These are phyloP conservation scores for Cymbopogon flexuosus DNA, from an alignment of 202 grass and related monocot species.

Conservation along the genomic window DNA sequence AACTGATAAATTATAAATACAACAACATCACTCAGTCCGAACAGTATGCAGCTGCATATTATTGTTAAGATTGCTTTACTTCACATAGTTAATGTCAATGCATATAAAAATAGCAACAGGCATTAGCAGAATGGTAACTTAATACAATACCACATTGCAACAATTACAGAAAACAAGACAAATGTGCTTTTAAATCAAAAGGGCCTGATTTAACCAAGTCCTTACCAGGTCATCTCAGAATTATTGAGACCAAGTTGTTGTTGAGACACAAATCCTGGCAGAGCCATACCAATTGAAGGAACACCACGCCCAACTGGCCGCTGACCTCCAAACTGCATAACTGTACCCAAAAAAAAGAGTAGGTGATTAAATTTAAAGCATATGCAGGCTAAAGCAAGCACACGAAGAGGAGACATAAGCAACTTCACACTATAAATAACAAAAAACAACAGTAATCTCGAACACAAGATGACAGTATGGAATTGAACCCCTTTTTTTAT, in stretches of 20 bases:
- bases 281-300: constrained; percentile 80
- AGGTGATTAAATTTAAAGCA: constrained; percentile 12
- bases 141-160: neutral
- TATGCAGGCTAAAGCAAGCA: constrained; percentile 1
- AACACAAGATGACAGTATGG: neutral
- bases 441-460: neutral
- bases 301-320: constrained; percentile 59
- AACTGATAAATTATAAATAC: constrained; percentile 19
- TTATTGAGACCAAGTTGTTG: constrained; percentile 69
- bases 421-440: neutral
- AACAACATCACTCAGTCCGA: neutral
- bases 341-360: constrained; percentile 37
- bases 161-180: constrained; percentile 13
- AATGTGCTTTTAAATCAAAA: constrained; percentile 13
- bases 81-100: neutral
- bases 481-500: neutral
- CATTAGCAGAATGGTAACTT: neutral
- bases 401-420: neutral
- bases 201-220: constrained; percentile 3
- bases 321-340: constrained; percentile 86
- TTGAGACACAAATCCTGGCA: constrained; percentile 93
- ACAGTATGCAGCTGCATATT: neutral
- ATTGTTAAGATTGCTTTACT: neutral
- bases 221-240: constrained; percentile 87
- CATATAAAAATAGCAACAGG: neutral